Evolutionary conservation across 768 basidiomycete species (phyloP), one percentile per base, ranked within the genome.

Genomic region (Suillus bovinus): DNA sequence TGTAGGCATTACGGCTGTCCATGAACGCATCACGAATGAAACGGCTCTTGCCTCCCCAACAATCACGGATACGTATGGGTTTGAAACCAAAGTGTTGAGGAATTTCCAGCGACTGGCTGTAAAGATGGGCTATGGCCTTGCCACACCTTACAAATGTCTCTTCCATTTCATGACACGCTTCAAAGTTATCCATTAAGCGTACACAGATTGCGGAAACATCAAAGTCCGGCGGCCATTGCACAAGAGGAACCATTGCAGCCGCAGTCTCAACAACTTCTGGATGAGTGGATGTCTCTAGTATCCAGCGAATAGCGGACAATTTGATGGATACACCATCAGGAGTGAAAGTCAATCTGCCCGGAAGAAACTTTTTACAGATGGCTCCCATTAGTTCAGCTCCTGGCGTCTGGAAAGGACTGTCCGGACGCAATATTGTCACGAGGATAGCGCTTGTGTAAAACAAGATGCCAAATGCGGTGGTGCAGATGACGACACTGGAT

Each of bases 251-350:
- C 31, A 53, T 53, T 2, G 29, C 31, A 34, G 52, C 52, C 1
- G 33, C 52, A 34, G 31, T 31, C 33, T 34, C 52, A 1, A 22
- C n/a, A 2, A 34, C 38, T 44, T 58, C 65, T 5, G 58, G 64
- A 63, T 70, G 59, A 5, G 58, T 68, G 8, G 69, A 68, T 2
- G 59, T 70, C 44, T 66, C 64, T 9, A 70, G 58, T 8, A 70
- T 31, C 69, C 69, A 70, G 36, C 44, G 36, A 4, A 70, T 58
- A 2, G 42, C 42, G 5, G 44, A 52, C 3, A 36, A 41, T 36
- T 61, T 60, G 20, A 27, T 39, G 33, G 24, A 61, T 27, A 22
- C 46, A 10, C 17, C 3, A 13, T 33, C 13, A 11, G 65, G 59
- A 24, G 58, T 10, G 5, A 17, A 49, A 29, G 47, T 49, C 27